A percentile compares a stretch with the other conserved stretches of the same genome.
These are phyloP conservation scores for Rhizopogon rudus DNA, from an alignment of 768 basidiomycete species.

Conservation along the genomic window DNA sequence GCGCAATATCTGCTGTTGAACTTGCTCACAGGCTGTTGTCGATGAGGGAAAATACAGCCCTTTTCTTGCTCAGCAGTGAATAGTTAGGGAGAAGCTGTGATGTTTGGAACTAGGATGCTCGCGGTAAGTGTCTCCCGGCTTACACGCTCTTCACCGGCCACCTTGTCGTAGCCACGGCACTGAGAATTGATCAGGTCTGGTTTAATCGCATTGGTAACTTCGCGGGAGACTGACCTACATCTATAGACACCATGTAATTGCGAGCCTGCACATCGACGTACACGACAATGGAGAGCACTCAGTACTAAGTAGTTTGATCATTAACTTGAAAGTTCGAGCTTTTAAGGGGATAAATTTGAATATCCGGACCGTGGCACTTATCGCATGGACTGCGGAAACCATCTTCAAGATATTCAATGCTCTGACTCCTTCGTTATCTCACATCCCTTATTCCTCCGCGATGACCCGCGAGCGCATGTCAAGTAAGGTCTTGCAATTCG, in stretches of 20 bases:
- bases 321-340: too few species aligned
- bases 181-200: neutral
- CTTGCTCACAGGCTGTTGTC: slow-evolving; percentile 5
- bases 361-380: too few species aligned
- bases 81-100: slow-evolving; percentile 1
- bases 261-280: neutral
- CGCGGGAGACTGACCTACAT: neutral
- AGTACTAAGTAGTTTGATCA: too few species aligned
- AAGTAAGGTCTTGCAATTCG: too few species aligned
- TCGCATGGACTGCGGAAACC: too few species aligned
- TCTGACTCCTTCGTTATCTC: too few species aligned
- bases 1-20: neutral
- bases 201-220: neutral
- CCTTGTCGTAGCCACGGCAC: neutral
- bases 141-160: slow-evolving; percentile 6
- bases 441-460: too few species aligned
- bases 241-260: neutral
- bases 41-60: slow-evolving; percentile 16
- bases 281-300: neutral
- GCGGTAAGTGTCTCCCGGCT: slow-evolving; percentile 6
- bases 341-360: too few species aligned
- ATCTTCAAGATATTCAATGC: too few species aligned
- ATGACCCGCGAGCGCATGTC: too few species aligned
- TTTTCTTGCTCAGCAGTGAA: slow-evolving; percentile 2
- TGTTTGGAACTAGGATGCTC: neutral